These are phyloP conservation scores for Chytriomyces hyalinus DNA, from an alignment of 192 early-diverging fungal species.

Conservation along the genomic window DNA sequence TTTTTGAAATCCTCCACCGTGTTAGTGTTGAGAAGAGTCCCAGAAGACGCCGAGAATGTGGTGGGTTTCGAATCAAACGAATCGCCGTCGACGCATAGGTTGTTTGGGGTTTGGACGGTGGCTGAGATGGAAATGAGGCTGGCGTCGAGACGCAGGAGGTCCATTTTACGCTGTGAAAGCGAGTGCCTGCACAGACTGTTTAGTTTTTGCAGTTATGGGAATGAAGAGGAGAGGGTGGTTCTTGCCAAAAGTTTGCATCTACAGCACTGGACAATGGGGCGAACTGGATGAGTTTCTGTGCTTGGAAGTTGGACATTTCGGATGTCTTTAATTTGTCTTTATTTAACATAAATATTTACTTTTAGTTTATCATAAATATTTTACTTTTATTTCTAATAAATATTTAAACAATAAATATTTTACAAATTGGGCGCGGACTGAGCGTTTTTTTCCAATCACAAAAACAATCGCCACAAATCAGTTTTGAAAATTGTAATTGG, in stretches of 20 bases:
- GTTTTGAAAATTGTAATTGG: too few species aligned
- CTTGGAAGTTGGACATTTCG: too few species aligned
- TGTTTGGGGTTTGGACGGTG: conserved; percentile 55
- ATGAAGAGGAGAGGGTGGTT: conserved; percentile 30
- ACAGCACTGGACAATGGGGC: conserved; percentile 82
- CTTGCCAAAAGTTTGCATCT: conserved; percentile 86
- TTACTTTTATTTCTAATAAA: too few species aligned
- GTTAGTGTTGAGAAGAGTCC: conserved; percentile 88
- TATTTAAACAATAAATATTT: too few species aligned
- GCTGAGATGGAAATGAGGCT: conserved; percentile 37
- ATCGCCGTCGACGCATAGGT: conserved; percentile 63
- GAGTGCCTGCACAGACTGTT: conserved; percentile 34
- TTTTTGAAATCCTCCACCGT: conserved; percentile 91
- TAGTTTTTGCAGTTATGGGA: neutral
- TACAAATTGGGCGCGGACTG: too few species aligned
- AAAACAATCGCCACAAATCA: too few species aligned
- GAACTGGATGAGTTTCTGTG: conserved; percentile 70
- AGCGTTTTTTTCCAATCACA: too few species aligned
- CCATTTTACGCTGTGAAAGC: conserved; percentile 83
- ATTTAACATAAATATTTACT: too few species aligned
- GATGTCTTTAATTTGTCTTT: too few species aligned
- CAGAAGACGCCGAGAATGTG: conserved; percentile 51
- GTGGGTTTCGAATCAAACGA: conserved; percentile 56
- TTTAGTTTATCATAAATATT: too few species aligned
- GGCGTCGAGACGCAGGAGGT: conserved; percentile 77